A percentile compares a stretch with the other conserved stretches of the same genome.
Conservation (phyloP, 495 filamentous ascomycete genomes). For the Ascobolus immersus region DNA sequence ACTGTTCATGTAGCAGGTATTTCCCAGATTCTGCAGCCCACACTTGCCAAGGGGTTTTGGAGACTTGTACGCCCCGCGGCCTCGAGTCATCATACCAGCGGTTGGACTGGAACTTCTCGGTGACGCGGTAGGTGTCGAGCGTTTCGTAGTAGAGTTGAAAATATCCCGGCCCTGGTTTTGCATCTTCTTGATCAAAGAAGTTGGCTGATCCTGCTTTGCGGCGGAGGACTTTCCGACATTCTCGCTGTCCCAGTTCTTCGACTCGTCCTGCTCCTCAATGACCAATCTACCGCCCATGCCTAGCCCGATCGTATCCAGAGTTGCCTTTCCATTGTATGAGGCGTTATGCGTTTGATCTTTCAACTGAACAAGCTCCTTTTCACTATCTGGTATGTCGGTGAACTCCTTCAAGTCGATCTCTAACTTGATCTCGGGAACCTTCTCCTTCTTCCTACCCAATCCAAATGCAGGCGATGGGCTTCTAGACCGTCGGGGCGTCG, state of each 20-base stretch:
- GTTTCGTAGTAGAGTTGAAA: too few relatives aligned
- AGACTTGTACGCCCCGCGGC: constrained; percentile 29
- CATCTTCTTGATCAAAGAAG: constrained; percentile 14
- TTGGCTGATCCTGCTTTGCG: too few relatives aligned
- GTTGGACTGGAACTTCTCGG: constrained; percentile 16
- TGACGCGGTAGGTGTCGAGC: constrained; percentile 5
- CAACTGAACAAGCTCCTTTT: constrained; percentile 41
- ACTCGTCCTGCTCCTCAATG: constrained; percentile 47
- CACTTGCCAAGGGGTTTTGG: constrained; percentile 45
- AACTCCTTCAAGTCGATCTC: constrained; percentile 51
- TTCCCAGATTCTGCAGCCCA: constrained; percentile 72
- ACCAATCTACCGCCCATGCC: constrained; percentile 42
- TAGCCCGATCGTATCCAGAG: constrained; percentile 36
- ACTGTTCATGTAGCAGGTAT: constrained; percentile 98
- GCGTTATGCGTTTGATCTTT: constrained; percentile 47
- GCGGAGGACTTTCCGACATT: constrained; percentile 21
- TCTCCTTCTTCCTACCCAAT: background rate
- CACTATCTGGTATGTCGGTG: constrained; percentile 34
- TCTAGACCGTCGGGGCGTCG: constrained; percentile 11
- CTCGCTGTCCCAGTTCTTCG: constrained; percentile 37
- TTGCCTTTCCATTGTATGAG: constrained; percentile 52
- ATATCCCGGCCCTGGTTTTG: background rate
- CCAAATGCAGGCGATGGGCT: constrained; percentile 11
- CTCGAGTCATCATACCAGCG: constrained; percentile 33
- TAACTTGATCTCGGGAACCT: constrained; percentile 16